Percentiles rank a stretch among this genome's conserved stretches.
Evolutionary conservation across 768 basidiomycete genomes (phyloP).

Genomic region (Daedalea quercina): DNA sequence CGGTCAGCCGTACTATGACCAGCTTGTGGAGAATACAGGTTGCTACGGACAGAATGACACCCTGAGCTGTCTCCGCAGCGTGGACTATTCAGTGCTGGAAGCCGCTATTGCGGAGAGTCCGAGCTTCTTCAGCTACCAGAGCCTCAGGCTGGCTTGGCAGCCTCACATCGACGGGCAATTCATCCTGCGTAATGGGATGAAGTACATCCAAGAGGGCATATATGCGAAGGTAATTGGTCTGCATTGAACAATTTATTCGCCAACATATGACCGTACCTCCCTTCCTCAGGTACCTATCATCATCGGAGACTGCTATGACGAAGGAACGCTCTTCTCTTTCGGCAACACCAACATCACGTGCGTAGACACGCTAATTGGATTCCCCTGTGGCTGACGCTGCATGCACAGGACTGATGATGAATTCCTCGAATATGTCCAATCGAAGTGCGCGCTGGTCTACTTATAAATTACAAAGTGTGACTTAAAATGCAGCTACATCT

Average conservation of each 20-base stretch:
- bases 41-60: slow-evolving; percentile 31
- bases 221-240: neutral
- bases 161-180: neutral
- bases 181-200: neutral
- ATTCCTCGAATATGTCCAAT: neutral
- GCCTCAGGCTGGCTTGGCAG: slow-evolving; percentile 1
- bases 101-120: slow-evolving; percentile 28
- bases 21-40: slow-evolving; percentile 29
- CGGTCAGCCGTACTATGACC: slow-evolving; percentile 34
- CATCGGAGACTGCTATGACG: slow-evolving; percentile 1
- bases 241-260: neutral
- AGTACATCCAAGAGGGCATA: neutral
- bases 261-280: neutral
- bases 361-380: neutral
- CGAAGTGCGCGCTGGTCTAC: neutral
- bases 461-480: neutral
- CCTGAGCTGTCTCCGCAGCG: slow-evolving; percentile 35
- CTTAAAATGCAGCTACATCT: neutral
- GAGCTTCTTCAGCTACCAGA: slow-evolving; percentile 15
- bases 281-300: slow-evolving; percentile 1
- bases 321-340: slow-evolving; percentile 5
- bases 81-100: slow-evolving; percentile 25
- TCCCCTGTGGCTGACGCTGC: neutral
- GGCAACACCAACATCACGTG: slow-evolving; percentile 1
- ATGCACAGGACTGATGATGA: slow-evolving; percentile 1